Base-by-base conservation (phyloP, 2,329 filamentous ascomycete genomes). In the Trichoderma oligosporum region DNA sequence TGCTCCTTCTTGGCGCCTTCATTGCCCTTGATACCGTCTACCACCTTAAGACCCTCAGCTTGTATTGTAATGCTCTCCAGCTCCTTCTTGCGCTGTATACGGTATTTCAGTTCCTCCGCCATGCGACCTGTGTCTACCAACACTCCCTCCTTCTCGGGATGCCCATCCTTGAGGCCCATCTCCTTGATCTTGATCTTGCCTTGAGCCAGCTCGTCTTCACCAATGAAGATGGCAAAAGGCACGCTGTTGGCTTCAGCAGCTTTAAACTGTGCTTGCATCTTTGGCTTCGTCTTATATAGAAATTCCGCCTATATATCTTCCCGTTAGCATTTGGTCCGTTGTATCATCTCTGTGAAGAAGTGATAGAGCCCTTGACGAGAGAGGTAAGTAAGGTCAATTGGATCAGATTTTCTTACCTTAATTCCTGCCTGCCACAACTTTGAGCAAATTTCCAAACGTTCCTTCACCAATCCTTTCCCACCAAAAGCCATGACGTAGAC, bases 401-500 rank as follows among this genome's bases (percentile, higher is more conserved):
- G 8, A 14, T 20, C 8, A 1, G 24, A 53, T 64, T 8, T 4
- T n/a, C 71, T 64, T 72, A 84, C 83, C 78, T 92, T 96, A 75
- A 97, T 86, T 18, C 90, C 91, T 7, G 88, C 90, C 64, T 91
- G 85, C 91, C 93, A 95, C 48, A 97, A 78, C 62, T 79, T 79
- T 63, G 84, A 82, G 59, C 87, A 86, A 35, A 97, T 82, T 24
- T 84, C 78, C 84, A 97, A 92, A 63, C 93, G 87, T 77, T 97
- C 88, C 63, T 85, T 84, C 55, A 96, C 75, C 62, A 95, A 78
- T 44, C 90, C 91, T 74, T 92, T 93, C 53, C 89, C 88, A 54
- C 91, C 92, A 68, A 97, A 91, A 0, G 91, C 91, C 91, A 97
- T 97, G 67, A 97, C 88, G 73, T 85, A 97, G 44, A 92, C 91